These are phyloP conservation scores for Wickerhamiella hasegawae DNA, from an alignment of 805 yeast species.

Conservation along the genomic window DNA sequence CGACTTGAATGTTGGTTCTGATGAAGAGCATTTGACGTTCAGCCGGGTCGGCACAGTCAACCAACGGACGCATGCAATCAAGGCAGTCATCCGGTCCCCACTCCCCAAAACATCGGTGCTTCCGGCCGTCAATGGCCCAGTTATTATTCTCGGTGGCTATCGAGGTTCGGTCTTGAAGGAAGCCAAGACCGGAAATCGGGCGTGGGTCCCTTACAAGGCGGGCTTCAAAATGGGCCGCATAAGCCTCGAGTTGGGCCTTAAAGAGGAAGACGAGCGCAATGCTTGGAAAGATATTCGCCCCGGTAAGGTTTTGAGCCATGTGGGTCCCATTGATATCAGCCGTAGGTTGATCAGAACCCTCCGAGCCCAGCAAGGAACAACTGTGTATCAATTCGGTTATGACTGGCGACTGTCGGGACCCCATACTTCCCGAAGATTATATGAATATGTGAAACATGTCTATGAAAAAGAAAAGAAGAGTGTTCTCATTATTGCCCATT, in stretches of 20 bases:
- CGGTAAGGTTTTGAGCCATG: slow-evolving; percentile 61
- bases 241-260: slow-evolving; percentile 58
- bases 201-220: slow-evolving; percentile 79
- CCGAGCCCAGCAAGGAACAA: slow-evolving; percentile 31
- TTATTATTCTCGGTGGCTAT: slow-evolving; percentile 75
- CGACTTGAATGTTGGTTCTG: slow-evolving; percentile 26
- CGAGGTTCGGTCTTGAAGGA: slow-evolving; percentile 70
- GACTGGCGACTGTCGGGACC: slow-evolving; percentile 79
- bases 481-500: slow-evolving; percentile 64
- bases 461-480: slow-evolving; percentile 30
- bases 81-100: too few species aligned
- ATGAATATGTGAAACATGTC: slow-evolving; percentile 30
- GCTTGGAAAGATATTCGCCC: slow-evolving; percentile 43
- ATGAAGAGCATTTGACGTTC: slow-evolving; percentile 48
- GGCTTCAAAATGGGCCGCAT: slow-evolving; percentile 61
- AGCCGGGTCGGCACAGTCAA: slow-evolving; percentile 29
- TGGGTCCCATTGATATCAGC: slow-evolving; percentile 79
- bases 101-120: slow-evolving; percentile 8
- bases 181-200: slow-evolving; percentile 40
- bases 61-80: too few species aligned
- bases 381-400: slow-evolving; percentile 66
- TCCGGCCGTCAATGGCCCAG: slow-evolving; percentile 37
- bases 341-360: slow-evolving; percentile 42
- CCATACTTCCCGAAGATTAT: slow-evolving; percentile 35
- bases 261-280: slow-evolving; percentile 46